Percentiles rank a stretch among this genome's conserved stretches.
Evolutionary conservation across 163 green algal species (phyloP).

Genomic region (Chlorella variabilis): DNA sequence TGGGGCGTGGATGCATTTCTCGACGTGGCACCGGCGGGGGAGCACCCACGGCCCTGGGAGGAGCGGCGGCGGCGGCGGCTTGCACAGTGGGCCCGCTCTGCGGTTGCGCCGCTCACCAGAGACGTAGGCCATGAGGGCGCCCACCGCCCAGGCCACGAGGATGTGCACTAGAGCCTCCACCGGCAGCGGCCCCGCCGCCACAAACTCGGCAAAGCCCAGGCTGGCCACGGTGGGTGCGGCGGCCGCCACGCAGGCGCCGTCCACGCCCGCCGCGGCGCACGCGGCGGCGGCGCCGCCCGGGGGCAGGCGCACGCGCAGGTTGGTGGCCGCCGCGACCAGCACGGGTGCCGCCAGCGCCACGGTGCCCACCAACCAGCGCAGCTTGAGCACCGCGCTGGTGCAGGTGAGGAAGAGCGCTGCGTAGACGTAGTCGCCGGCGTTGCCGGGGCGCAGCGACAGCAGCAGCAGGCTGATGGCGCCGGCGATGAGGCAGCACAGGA

Average conservation of each 20-base stretch:
- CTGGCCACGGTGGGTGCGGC: not conserved
- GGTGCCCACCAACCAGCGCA: constrained; percentile 78
- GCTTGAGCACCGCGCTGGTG: constrained; percentile 76
- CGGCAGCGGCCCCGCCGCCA: constrained; percentile 46
- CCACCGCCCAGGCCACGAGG: constrained; percentile 76
- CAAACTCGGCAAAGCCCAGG: not conserved
- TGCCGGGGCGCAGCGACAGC: constrained; percentile 51
- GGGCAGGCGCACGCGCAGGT: constrained; percentile 16
- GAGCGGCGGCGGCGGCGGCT: too few species aligned
- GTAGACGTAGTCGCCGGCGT: constrained; percentile 73
- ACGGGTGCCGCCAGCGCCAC: constrained; percentile 55
- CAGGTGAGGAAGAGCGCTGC: constrained; percentile 84
- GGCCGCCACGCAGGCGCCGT: not conserved
- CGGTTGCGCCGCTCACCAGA: constrained; percentile 4
- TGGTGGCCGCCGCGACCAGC: constrained; percentile 3
- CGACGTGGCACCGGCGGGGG: too few species aligned
- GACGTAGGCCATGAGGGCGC: constrained; percentile 80
- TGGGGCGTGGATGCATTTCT: too few species aligned
- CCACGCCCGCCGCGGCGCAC: not conserved
- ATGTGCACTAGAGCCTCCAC: constrained; percentile 73
- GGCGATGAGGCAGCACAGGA: constrained; percentile 71
- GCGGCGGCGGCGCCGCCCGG: not conserved
- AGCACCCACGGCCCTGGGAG: too few species aligned
- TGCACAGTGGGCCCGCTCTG: not conserved
- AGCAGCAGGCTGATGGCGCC: constrained; percentile 77